A percentile compares a stretch with the other conserved stretches of the same genome.
Conservation (phyloP, 1,139 yeast species). For the Zygoascus hellenicus region DNA sequence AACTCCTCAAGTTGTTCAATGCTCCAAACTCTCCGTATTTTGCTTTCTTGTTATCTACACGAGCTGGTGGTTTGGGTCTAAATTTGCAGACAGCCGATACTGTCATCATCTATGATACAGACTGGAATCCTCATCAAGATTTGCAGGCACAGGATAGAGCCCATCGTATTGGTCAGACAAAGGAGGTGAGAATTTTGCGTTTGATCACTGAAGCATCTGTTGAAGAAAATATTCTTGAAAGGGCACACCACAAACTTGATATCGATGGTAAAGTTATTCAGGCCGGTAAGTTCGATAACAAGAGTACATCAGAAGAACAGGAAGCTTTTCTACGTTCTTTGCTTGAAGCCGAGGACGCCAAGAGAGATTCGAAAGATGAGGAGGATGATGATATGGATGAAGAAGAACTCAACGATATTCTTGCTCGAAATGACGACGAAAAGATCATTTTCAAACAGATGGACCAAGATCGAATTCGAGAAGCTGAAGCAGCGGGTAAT, state of each 20-base stretch:
- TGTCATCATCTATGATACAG: slow-evolving; percentile 91
- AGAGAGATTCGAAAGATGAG: slow-evolving; percentile 44
- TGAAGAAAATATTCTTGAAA: slow-evolving; percentile 87
- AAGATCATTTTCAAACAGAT: slow-evolving; percentile 55
- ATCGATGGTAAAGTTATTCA: slow-evolving; percentile 98
- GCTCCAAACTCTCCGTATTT: slow-evolving; percentile 84
- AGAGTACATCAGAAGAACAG: slow-evolving; percentile 94
- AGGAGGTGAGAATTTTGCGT: slow-evolving; percentile 89
- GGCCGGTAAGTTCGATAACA: slow-evolving; percentile 97
- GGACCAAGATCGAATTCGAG: slow-evolving; percentile 60
- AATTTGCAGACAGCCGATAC: slow-evolving; percentile 97
- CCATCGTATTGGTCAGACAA: slow-evolving; percentile 96
- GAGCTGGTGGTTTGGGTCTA: slow-evolving; percentile 98
- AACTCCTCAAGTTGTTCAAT: slow-evolving; percentile 74
- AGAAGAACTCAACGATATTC: slow-evolving; percentile 78
- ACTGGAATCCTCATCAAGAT: slow-evolving; percentile 99
- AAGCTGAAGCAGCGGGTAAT: slow-evolving; percentile 38
- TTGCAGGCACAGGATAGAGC: slow-evolving; percentile 98
- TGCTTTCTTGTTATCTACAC: slow-evolving; percentile 81
- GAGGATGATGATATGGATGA: slow-evolving; percentile 49
- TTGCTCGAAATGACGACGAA: slow-evolving; percentile 81
- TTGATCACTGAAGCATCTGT: slow-evolving; percentile 89
- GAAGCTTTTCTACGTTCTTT: slow-evolving; percentile 85
- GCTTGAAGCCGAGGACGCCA: slow-evolving; percentile 69
- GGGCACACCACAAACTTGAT: slow-evolving; percentile 90